These are phyloP conservation scores for Mucor saturninus DNA, from an alignment of 371 early-diverging fungal genomes.

Conservation along the genomic window DNA sequence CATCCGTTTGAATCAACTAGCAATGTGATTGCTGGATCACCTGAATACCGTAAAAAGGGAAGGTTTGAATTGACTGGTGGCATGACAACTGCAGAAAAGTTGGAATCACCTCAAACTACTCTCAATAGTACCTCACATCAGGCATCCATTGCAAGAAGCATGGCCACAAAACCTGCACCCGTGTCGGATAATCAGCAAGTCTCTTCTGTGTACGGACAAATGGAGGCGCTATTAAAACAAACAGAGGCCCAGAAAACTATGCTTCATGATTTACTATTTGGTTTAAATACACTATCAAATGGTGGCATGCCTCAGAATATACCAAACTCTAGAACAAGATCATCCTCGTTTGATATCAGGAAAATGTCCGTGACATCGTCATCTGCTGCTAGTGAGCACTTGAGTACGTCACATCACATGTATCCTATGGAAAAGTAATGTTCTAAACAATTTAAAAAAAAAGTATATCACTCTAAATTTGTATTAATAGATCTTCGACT, in stretches of 20 bases:
- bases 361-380: not conserved
- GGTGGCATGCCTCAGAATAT: not conserved
- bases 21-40: not conserved
- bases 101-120: conserved; percentile 15
- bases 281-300: conserved; percentile 5
- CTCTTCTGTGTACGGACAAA: conserved; percentile 13
- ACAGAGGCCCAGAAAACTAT: conserved; percentile 27
- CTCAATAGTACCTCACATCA: not conserved
- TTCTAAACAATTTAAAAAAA: no score
- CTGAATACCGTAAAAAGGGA: conserved; percentile 36
- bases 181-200: not conserved
- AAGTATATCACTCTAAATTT: no score
- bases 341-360: conserved; percentile 2
- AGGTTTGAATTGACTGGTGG: conserved; percentile 37
- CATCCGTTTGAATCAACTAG: conserved; percentile 19
- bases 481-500: not conserved
- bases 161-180: conserved; percentile 2
- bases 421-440: not conserved
- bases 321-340: not conserved
- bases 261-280: conserved; percentile 20
- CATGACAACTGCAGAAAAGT: conserved; percentile 1
- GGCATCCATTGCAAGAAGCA: not conserved
- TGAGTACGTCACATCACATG: not conserved
- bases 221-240: conserved; percentile 26
- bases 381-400: not conserved